Base-by-base conservation (phyloP, 129 eudicot genomes). In the Flaveria linearis region DNA sequence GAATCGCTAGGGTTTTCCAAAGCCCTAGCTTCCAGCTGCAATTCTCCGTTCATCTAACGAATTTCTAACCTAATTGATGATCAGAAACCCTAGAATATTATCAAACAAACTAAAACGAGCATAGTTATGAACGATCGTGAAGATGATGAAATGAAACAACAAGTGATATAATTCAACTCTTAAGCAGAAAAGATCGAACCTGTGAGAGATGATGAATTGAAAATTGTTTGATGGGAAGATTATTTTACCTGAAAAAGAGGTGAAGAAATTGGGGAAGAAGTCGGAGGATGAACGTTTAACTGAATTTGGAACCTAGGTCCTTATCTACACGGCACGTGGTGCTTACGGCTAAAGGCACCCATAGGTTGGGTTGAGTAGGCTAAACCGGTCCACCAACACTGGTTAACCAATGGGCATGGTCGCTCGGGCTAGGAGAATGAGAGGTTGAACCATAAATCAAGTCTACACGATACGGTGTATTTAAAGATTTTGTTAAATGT, bases 1-100 rank as follows among this genome's bases (percentile, higher is more conserved):
- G 92, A 84, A 77, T 91, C 97, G 75, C 79, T 62, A 80, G 91
- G 95, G 87, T 71, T 82, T 51, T 76, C 74, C 45, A 70, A 88
- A 33, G 64, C 88, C 39, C 76, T 28, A 52, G 76, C 68, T 81
- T 89, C 85, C 81, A 89, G 75, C 87, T 90, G 82, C 33, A 87
- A 69, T 79, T 90, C 96, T 22, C 86, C 81, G 18, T 61, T 82
- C 96, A 90, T 88, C 74, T 51, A 58, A 78, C 64, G 28, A 47
- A 47, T 22, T 68, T 23, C 20, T 22, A 23, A 69, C 64, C 73
- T 73, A 64, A 72, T 36, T 52, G 56, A 78, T 12, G 57, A 65
- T 43, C 63, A 57, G 25, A 47, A 78, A 45, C 82, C 77, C 82
- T 78, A 78, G 82, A 53, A 46, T 43, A 43, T 69, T n/a, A 68